phyloP scores from a whole-genome alignment of 257 asterid genomes.

The Nyctanthes arbortristis region DNA sequence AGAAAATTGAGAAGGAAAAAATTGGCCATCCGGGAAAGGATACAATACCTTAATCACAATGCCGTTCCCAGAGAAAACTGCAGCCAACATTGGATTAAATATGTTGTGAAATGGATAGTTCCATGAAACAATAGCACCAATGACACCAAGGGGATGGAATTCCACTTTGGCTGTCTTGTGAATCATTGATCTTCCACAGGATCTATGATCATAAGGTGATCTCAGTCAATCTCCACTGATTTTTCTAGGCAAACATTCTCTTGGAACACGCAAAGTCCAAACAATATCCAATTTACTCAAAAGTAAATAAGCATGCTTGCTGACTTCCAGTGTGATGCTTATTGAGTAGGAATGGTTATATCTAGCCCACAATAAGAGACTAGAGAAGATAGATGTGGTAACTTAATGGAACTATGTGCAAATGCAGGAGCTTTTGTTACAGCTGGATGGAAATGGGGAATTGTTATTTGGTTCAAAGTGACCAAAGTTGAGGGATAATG shows the following conservation, averaged over 20 bases:
- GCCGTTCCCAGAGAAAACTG: slow-evolving; percentile 94
- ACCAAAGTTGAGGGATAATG: slow-evolving; percentile 10
- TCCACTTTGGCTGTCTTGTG: slow-evolving; percentile 96
- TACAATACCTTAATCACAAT: slow-evolving; percentile 84
- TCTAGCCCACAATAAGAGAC: no score
- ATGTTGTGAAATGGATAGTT: slow-evolving; percentile 99
- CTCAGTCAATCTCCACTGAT: slow-evolving; percentile 15
- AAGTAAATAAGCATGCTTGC: slow-evolving; percentile 3
- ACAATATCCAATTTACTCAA: slow-evolving; percentile 7
- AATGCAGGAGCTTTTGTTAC: no score
- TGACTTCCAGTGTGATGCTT: slow-evolving; percentile 2
- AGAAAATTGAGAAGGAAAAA: no score
- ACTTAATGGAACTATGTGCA: no score
- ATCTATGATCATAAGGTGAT: slow-evolving; percentile 46
- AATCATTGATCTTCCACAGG: slow-evolving; percentile 96
- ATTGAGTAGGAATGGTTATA: no score
- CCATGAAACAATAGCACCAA: slow-evolving; percentile 99
- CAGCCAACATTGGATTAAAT: slow-evolving; percentile 98
- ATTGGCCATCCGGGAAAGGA: slow-evolving; percentile 7
- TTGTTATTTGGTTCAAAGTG: not conserved
- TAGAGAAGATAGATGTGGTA: no score
- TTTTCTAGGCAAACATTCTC: slow-evolving; percentile 20
- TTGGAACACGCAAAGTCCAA: no score
- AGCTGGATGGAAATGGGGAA: slow-evolving; percentile 14
- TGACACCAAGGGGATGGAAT: slow-evolving; percentile 92